Base-by-base conservation (phyloP, 2,329 filamentous ascomycete species). In the Bipolaris oryzae region DNA sequence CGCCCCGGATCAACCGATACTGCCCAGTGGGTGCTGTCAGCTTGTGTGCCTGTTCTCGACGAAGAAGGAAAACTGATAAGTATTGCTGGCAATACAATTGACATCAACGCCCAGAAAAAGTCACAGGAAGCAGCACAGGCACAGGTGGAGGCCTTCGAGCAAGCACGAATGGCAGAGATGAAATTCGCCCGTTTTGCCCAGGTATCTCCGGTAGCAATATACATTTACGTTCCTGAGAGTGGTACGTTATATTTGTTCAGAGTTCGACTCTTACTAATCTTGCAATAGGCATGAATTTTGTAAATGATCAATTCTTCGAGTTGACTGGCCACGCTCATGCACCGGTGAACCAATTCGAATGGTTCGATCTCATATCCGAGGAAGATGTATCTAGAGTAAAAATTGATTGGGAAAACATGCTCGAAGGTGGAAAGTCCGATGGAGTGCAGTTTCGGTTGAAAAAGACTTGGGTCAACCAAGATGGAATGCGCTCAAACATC, bases 41-140 rank as follows among this genome's bases (percentile, higher is more conserved):
- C 70, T 7, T 72, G 70, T 39, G 66, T 74, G 4, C 70, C 72
- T 0, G 61, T 75, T 4, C 62, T 71, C 11, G 66, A 70, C 16
- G 66, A 73, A 11, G 58, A 65, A 3, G 60, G 63, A n/a, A 60
- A 58, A 2, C 39, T 73, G 9, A 60, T 73, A 18, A 67, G 66
- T 42, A 67, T 75, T 46, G 67, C 70, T 28, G 72, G 72, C 1
- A 73, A 70, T 33, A 72, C 64, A 4, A 68, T 73, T 11, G 71
- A 74, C 38, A 72, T 75, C 37, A 69, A 65, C 53, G 71, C 60
- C 7, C 71, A 74, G 31, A 74, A 74, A 41, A 69, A 65, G 31
- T 60, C 66, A 1, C 63, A 70, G 57, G 62, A 69, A 34, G 57
- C 50, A 11, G 57, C 64, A 5, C 62, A 67, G 16, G 57, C 60